A percentile compares a stretch with the other conserved stretches of the same genome.
phyloP scores from a whole-genome alignment of 306 rosid species.

The Cicer pinnatifidum region DNA sequence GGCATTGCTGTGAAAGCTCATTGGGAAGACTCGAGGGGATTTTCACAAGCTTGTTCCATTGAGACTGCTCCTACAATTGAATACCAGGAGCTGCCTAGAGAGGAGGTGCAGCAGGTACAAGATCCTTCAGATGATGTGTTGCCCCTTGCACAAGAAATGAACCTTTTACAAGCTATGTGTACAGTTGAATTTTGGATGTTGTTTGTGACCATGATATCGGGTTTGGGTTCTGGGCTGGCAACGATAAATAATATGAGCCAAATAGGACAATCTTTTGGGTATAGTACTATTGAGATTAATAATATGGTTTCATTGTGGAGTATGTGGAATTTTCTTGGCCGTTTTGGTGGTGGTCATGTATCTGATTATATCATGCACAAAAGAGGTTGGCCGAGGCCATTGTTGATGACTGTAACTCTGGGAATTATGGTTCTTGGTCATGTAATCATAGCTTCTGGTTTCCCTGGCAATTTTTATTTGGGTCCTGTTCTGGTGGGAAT shows the following conservation, averaged over 20 bases:
- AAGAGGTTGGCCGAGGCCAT: constrained; percentile 77
- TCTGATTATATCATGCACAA: constrained; percentile 77
- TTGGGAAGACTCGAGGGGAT: constrained; percentile 45
- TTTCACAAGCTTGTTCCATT: constrained; percentile 11
- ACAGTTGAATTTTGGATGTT: constrained; percentile 78
- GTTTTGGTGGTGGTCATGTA: constrained; percentile 79
- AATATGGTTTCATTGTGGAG: constrained; percentile 86
- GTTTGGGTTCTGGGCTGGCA: constrained; percentile 84
- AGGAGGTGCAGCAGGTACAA: constrained; percentile 44
- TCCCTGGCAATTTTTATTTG: constrained; percentile 67
- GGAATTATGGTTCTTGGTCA: constrained; percentile 68
- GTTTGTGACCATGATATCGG: constrained; percentile 72
- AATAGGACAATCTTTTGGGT: constrained; percentile 79
- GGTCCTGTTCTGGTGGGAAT: constrained; percentile 86
- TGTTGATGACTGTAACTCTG: constrained; percentile 60
- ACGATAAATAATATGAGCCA: constrained; percentile 89
- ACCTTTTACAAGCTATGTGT: constrained; percentile 63
- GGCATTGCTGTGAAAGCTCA: constrained; percentile 70
- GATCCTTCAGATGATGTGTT: constrained; percentile 40
- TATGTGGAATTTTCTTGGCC: constrained; percentile 94
- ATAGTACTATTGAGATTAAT: constrained; percentile 58
- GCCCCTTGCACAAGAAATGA: constrained; percentile 53
- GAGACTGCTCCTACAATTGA: constrained; percentile 46
- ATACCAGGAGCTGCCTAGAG: constrained; percentile 56
- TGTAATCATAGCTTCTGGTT: constrained; percentile 68